A percentile compares a stretch with the other conserved stretches of the same genome.
These are phyloP conservation scores for Phytophthora syringae DNA, from an alignment of 352 stramenopile species.

Conservation along the genomic window DNA sequence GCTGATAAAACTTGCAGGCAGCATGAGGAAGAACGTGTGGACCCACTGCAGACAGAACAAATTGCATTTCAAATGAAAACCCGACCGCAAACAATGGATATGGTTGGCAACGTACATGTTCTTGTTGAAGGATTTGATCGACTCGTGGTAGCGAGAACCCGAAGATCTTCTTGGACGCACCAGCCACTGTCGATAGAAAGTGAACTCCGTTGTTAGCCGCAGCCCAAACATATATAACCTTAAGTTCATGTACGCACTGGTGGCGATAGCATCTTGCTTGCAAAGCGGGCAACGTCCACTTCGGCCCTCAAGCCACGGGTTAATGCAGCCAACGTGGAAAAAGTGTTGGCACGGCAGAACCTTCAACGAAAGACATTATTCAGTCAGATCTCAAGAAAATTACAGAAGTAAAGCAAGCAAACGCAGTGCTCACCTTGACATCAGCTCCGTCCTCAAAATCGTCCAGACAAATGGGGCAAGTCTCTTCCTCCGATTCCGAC, in stretches of 20 bases:
- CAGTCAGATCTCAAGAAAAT: not conserved
- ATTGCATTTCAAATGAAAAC: slow-evolving; percentile 19
- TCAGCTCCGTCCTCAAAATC: slow-evolving; percentile 62
- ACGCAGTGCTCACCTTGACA: slow-evolving; percentile 51
- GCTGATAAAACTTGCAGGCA: slow-evolving; percentile 81
- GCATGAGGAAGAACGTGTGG: slow-evolving; percentile 84
- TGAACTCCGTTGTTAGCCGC: not conserved
- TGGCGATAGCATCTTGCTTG: slow-evolving; percentile 81
- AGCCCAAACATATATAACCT: not conserved
- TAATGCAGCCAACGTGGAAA: slow-evolving; percentile 88
- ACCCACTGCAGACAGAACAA: slow-evolving; percentile 57
- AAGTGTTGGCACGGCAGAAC: slow-evolving; percentile 88
- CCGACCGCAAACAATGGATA: not conserved
- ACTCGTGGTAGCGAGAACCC: slow-evolving; percentile 62
- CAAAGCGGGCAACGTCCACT: slow-evolving; percentile 85
- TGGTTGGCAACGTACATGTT: slow-evolving; percentile 55
- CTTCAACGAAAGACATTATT: not conserved
- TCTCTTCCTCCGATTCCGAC: slow-evolving; percentile 43
- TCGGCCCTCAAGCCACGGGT: slow-evolving; percentile 82
- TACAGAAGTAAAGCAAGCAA: not conserved
- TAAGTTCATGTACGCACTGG: slow-evolving; percentile 38
- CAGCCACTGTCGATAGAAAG: slow-evolving; percentile 38
- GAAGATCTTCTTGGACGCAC: slow-evolving; percentile 65
- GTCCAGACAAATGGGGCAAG: slow-evolving; percentile 81
- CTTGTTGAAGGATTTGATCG: slow-evolving; percentile 77